Evolutionary conservation across 1,284 basidiomycete genomes (phyloP).

Genomic region (Pisolithus thermaeus): DNA sequence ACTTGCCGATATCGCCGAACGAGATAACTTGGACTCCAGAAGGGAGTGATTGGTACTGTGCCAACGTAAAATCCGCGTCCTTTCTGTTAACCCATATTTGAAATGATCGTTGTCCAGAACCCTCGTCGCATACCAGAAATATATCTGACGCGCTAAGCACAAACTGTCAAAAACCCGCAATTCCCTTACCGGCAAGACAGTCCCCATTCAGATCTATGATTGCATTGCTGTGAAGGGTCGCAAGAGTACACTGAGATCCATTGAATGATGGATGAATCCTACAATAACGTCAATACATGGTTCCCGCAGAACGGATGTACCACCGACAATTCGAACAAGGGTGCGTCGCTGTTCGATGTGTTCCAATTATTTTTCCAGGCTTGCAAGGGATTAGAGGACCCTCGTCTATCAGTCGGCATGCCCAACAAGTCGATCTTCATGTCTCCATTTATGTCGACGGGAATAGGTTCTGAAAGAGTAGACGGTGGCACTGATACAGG

Average conservation of each 20-base stretch:
- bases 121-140: conserved; percentile 81
- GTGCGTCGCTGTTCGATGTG: conserved; percentile 40
- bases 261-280: conserved; percentile 59
- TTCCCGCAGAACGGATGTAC: background rate
- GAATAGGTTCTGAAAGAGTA: conserved; percentile 72
- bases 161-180: background rate
- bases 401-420: conserved; percentile 37
- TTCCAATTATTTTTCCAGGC: conserved; percentile 81
- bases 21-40: conserved; percentile 73
- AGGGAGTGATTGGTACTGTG: conserved; percentile 69
- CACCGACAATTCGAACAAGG: conserved; percentile 58
- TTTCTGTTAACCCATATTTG: conserved; percentile 94
- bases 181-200: conserved; percentile 75
- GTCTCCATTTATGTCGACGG: conserved; percentile 82
- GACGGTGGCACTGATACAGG: conserved; percentile 60
- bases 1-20: conserved; percentile 88
- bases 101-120: conserved; percentile 52
- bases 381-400: conserved; percentile 39
- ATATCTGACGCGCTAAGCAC: conserved; percentile 51
- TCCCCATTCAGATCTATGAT: conserved; percentile 96
- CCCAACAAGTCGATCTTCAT: conserved; percentile 89
- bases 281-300: conserved; percentile 10
- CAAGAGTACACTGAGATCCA: conserved; percentile 64
- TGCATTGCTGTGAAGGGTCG: conserved; percentile 90
- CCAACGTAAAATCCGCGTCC: conserved; percentile 65